A percentile compares a stretch with the other conserved stretches of the same genome.
Evolutionary conservation across 345 rosid genomes (phyloP).

Genomic region (Eucalyptus lansdowneana): DNA sequence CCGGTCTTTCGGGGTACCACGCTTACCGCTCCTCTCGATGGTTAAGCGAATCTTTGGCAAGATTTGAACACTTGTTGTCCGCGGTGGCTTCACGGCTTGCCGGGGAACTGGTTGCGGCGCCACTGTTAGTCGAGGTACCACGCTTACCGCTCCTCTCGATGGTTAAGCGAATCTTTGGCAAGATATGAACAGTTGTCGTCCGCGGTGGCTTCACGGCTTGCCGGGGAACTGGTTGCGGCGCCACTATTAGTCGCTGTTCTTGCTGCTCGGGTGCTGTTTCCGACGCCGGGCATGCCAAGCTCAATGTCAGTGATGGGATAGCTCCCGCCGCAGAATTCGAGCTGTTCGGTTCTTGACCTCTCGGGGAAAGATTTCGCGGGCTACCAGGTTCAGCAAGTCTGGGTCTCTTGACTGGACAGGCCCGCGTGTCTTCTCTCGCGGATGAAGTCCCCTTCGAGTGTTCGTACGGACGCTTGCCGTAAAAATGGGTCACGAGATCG

Average conservation of each 20-base stretch:
- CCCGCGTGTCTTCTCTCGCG: background rate
- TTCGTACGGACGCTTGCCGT: background rate
- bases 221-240: background rate
- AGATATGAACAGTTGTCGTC: background rate
- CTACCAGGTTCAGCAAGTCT: background rate
- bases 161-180: background rate
- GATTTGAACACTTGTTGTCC: background rate
- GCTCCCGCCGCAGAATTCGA: background rate
- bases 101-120: background rate
- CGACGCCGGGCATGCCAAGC: background rate
- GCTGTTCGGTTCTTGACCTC: background rate
- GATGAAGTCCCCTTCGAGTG: background rate
- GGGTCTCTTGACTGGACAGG: background rate
- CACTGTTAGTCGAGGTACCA: background rate
- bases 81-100: background rate
- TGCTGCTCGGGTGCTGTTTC: background rate
- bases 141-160: background rate
- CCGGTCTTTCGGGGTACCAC: background rate
- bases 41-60: background rate
- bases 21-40: background rate
- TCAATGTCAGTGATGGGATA: background rate
- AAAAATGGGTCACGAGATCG: background rate
- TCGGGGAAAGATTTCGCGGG: background rate
- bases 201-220: background rate
- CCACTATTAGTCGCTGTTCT: background rate